Evolutionary conservation across 2,329 filamentous ascomycete genomes (phyloP), one percentile per base, ranked within the genome.

Genomic region (Colletotrichum graminicola): DNA sequence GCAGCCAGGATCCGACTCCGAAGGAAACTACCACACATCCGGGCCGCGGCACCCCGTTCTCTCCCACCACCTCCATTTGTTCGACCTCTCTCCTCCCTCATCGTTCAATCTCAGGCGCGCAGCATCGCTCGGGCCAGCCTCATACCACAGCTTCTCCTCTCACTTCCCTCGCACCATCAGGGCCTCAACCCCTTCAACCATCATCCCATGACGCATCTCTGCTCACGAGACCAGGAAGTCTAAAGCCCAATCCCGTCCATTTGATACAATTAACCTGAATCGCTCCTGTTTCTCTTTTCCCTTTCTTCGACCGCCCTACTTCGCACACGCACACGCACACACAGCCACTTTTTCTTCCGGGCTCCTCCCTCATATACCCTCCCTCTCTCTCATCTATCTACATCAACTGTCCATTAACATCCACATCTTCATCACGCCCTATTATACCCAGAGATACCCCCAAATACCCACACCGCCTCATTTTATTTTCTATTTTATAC

Each of bases 141-240:
- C 49, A 34, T 55, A 32, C 49, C 61, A 63, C 61, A 52, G 60
- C 60, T 49, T 3, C 26, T 32, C 12, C 29, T 49, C 57, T 59
- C 57, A n/a, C 34, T 32, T 49, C 21, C 21, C 43, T 43, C 12
- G 29, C 32, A n/a, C 36, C 60, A 21, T 43, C 47, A n/a, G 29
- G 29, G 29, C 29, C 29, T 29, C 29, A 29, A 41, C 34, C 60
- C 34, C 23, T 52, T 49, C 43, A 60, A 32, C 39, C 47, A 36
- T 39, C 34, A 55, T 63, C 49, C 61, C 61, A 63, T 63, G 49
- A 63, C 49, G 49, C 61, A 26, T 26, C 55, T 55, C 61, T 63
- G 49, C 61, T 63, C 61, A 63, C 61, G 61, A 63, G 49, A 63
- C 61, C 61, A 63, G 49, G 61, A 63, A 63, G 61, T 63, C 61